Evolutionary conservation across 371 early-diverging fungal genomes (phyloP), one percentile per base, ranked within the genome.

Genomic region (Sporodiniella umbellata): DNA sequence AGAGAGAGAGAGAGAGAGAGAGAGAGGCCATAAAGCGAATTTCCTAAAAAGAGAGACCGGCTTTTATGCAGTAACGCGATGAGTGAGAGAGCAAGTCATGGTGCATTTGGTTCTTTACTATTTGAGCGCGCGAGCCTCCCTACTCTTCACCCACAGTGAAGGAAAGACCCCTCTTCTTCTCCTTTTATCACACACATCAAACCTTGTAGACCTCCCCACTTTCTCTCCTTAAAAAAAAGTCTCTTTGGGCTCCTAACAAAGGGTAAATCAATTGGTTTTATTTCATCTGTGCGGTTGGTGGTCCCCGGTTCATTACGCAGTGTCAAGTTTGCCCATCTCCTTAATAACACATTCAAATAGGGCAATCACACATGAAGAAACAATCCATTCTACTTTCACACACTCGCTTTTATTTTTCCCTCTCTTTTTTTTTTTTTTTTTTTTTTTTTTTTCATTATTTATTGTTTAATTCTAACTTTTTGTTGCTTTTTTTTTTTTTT

Each of bases 361-460:
- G 21, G 21, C n/a, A 21, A 40, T 40, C 12, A n/a, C 28, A 40
- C 8, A 24, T 22, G 38, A 38, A 35, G 24, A 26, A 43, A 26
- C 19, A 46, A 46, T 23, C 24, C 23, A 30, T 38, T 42, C 31
- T 18, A 35, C 39, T 50, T 25, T 33, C 33, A 44, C 50, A 43
- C 45, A 44, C 45, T 23, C 30, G 14, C 38, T 48, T 37, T 22
- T 21, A 33, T 22, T 48, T 26, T 25, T 22, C 25, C 25, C 30
- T 24, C 33, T 24, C 26, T n/a, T 37, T 38, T 37, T 17, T 38
- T 25, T 48, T 17, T 38, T 24, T 48, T 26, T 10, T 38, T 24
- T 45, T 56, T 14, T 40, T 39, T 31, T 43, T 8, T 37, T 42
- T 42, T 10, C 18, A 23, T 40, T 12, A 47, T 45, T 47, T 24